A percentile compares a stretch with the other conserved stretches of the same genome.
Evolutionary conservation across 2,329 filamentous ascomycete species (phyloP).

Genomic region (Aspergillus pseudonomiae): DNA sequence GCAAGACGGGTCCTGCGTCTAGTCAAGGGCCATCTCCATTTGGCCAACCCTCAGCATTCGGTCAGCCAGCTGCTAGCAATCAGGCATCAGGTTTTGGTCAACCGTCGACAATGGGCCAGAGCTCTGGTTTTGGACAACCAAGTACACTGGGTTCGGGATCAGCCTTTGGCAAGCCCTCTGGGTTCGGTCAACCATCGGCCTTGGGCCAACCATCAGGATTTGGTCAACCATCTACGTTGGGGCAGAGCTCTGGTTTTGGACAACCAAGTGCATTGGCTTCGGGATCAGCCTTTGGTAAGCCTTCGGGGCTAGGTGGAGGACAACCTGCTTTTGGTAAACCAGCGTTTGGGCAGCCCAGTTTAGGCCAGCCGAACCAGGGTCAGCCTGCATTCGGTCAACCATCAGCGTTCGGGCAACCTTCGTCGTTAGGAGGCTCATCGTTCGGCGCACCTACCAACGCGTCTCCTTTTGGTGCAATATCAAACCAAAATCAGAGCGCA

Average conservation of each 20-base stretch:
- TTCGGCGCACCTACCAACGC: slow-evolving; percentile 42
- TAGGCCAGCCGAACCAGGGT: slow-evolving; percentile 32
- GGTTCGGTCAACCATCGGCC: slow-evolving; percentile 25
- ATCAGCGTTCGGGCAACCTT: slow-evolving; percentile 30
- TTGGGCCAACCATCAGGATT: slow-evolving; percentile 34
- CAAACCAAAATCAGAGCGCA: slow-evolving; percentile 27
- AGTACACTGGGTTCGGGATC: slow-evolving; percentile 4
- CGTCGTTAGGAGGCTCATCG: slow-evolving; percentile 25
- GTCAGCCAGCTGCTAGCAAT: slow-evolving; percentile 36
- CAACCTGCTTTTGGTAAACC: slow-evolving; percentile 38
- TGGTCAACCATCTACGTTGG: slow-evolving; percentile 23
- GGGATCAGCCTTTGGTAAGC: slow-evolving; percentile 45
- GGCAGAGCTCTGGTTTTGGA: slow-evolving; percentile 27
- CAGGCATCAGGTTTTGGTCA: slow-evolving; percentile 31
- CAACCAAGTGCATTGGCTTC: slow-evolving; percentile 29
- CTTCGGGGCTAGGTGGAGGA: slow-evolving; percentile 32
- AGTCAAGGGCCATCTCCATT: slow-evolving; percentile 26
- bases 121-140: slow-evolving; percentile 24
- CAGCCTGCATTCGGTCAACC: slow-evolving; percentile 39
- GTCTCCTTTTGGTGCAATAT: slow-evolving; percentile 50
- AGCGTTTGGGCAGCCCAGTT: slow-evolving; percentile 46
- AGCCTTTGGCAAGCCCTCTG: slow-evolving; percentile 23
- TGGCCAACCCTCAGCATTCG: slow-evolving; percentile 42
- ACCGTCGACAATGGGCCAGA: slow-evolving; percentile 27
- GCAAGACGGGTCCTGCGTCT: slow-evolving; percentile 28